Conservation (phyloP, 805 yeast genomes). For the Wickerhamiella spandovensis region DNA sequence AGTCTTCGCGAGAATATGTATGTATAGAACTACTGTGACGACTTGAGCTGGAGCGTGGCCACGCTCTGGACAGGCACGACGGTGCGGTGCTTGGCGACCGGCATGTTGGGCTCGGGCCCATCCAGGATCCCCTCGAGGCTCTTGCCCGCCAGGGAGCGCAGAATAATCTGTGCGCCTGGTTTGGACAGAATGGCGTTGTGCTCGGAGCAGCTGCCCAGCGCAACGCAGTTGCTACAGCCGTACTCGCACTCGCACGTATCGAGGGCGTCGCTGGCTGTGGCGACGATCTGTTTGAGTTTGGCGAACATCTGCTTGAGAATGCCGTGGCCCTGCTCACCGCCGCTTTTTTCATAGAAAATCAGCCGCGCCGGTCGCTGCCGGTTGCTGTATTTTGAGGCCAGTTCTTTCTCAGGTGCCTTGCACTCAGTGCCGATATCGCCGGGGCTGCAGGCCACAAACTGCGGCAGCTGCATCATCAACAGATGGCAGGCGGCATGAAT, state of each 20-base stretch:
- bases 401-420: slow-evolving; percentile 94
- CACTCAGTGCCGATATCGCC: slow-evolving; percentile 80
- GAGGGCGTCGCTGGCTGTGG: slow-evolving; percentile 45
- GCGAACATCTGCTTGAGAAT: slow-evolving; percentile 69
- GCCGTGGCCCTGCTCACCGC: slow-evolving; percentile 72
- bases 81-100: not conserved
- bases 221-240: slow-evolving; percentile 82
- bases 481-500: slow-evolving; percentile 97
- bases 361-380: slow-evolving; percentile 79
- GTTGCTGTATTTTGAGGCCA: slow-evolving; percentile 56
- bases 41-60: not conserved
- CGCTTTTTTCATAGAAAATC: slow-evolving; percentile 71
- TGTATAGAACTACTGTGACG: too few species aligned
- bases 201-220: slow-evolving; percentile 71
- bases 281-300: slow-evolving; percentile 52
- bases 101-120: slow-evolving; percentile 26
- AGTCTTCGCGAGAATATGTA: too few species aligned
- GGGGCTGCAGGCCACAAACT: slow-evolving; percentile 52
- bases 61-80: slow-evolving; percentile 1
- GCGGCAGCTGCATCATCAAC: slow-evolving; percentile 63
- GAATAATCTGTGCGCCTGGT: slow-evolving; percentile 62
- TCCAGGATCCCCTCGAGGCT: slow-evolving; percentile 30
- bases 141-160: slow-evolving; percentile 47
- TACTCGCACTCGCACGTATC: slow-evolving; percentile 45
- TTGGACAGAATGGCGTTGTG: slow-evolving; percentile 72